Percentiles rank a stretch among this genome's conserved stretches.
Conservation (phyloP, 2,329 filamentous ascomycete species). For the Sclerotinia sclerotiorum region DNA sequence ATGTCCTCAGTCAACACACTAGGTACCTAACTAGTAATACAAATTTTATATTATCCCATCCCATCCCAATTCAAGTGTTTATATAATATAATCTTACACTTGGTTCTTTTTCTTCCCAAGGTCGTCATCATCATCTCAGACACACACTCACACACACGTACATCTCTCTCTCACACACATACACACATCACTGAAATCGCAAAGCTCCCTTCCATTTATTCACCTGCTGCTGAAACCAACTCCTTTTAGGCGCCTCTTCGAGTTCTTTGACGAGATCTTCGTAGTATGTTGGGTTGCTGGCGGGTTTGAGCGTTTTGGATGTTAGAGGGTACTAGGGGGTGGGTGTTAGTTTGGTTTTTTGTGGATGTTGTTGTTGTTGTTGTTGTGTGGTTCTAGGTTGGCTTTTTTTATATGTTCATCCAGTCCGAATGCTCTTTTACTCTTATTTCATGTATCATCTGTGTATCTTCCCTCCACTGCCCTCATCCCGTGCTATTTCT, state of each 20-base stretch:
- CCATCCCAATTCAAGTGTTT: too few species aligned
- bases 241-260: conserved; percentile 59
- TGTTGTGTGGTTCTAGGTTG: too few species aligned
- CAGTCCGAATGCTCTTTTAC: conserved; percentile 4
- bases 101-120: background rate
- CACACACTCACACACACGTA: too few species aligned
- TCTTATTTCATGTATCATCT: background rate
- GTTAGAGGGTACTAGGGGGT: conserved; percentile 47
- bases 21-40: too few species aligned
- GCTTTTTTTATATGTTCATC: background rate
- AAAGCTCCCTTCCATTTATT: conserved; percentile 61
- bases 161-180: too few species aligned
- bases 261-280: conserved; percentile 60
- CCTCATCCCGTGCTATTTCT: background rate
- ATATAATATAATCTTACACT: background rate
- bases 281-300: conserved; percentile 65
- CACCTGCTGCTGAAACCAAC: conserved; percentile 52
- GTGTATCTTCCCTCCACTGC: conserved; percentile 1
- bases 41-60: background rate
- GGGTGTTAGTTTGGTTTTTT: background rate
- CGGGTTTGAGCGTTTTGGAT: conserved; percentile 55
- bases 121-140: background rate
- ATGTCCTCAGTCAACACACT: too few species aligned
- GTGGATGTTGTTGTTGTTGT: too few species aligned
- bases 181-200: conserved; percentile 48